Evolutionary conservation across 768 basidiomycete genomes (phyloP).

Genomic region (Russula compacta): DNA sequence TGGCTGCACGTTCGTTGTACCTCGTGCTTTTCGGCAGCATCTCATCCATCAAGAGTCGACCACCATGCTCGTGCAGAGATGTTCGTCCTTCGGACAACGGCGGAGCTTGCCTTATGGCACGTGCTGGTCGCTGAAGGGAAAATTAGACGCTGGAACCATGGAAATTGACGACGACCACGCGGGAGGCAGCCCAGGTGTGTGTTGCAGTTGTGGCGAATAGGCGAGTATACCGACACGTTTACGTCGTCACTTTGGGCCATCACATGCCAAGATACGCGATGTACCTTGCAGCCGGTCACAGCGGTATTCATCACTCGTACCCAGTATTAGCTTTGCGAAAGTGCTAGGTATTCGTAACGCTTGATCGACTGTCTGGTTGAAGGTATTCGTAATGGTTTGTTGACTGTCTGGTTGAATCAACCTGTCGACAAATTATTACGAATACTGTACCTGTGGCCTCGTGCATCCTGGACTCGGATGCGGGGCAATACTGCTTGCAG

Average conservation of each 20-base stretch:
- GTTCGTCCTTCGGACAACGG: neutral
- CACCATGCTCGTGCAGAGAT: neutral
- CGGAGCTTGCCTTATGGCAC: neutral
- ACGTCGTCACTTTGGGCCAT: neutral
- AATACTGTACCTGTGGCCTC: neutral
- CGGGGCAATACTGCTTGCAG: neutral
- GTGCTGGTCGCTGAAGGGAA: neutral
- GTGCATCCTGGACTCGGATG: neutral
- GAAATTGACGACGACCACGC: neutral
- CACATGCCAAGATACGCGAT: neutral
- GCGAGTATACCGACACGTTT: neutral
- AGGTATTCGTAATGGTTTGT: too few relatives aligned
- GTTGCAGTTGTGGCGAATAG: neutral
- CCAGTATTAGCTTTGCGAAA: neutral
- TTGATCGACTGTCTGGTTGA: too few relatives aligned
- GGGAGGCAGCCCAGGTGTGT: neutral
- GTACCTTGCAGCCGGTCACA: neutral
- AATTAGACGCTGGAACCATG: neutral
- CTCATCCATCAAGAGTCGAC: neutral
- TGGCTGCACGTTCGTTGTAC: neutral
- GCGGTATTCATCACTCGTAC: neutral
- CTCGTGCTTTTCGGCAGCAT: neutral
- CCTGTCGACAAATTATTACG: neutral
- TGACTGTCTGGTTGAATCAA: too few relatives aligned
- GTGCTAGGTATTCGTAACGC: too few relatives aligned